These are phyloP conservation scores for Pythium chondricola DNA, from an alignment of 352 stramenopile species.

Conservation along the genomic window DNA sequence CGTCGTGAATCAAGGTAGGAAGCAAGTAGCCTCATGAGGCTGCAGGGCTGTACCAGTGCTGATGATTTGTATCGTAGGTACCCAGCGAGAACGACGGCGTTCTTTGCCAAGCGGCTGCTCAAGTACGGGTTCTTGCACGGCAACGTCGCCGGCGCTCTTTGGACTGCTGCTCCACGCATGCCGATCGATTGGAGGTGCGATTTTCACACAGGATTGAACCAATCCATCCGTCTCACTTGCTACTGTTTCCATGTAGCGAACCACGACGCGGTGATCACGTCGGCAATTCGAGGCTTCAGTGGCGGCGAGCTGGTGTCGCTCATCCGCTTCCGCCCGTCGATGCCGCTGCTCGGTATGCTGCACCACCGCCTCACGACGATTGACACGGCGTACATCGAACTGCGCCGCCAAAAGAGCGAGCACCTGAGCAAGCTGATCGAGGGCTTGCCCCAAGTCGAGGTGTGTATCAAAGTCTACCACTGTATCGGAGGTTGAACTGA, in stretches of 20 bases:
- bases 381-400: conserved; percentile 59
- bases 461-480: conserved; percentile 14
- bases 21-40: not conserved
- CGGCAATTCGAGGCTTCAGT: conserved; percentile 73
- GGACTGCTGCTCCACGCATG: conserved; percentile 69
- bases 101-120: conserved; percentile 70
- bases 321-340: conserved; percentile 69
- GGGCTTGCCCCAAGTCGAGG: conserved; percentile 48
- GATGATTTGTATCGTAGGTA: conserved; percentile 25
- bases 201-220: not conserved
- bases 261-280: conserved; percentile 79
- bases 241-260: conserved; percentile 30
- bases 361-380: conserved; percentile 59
- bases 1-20: conserved; percentile 48
- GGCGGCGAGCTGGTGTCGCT: conserved; percentile 69
- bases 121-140: conserved; percentile 75
- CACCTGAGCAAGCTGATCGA: conserved; percentile 44
- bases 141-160: conserved; percentile 63
- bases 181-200: conserved; percentile 41
- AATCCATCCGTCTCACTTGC: not conserved
- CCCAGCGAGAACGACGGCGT: conserved; percentile 50
- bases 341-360: conserved; percentile 69
- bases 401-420: conserved; percentile 73
- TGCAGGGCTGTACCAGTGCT: not conserved
- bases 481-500: no score